Conservation (phyloP, 371 early-diverging fungal genomes). For the Mycotypha africana region DNA sequence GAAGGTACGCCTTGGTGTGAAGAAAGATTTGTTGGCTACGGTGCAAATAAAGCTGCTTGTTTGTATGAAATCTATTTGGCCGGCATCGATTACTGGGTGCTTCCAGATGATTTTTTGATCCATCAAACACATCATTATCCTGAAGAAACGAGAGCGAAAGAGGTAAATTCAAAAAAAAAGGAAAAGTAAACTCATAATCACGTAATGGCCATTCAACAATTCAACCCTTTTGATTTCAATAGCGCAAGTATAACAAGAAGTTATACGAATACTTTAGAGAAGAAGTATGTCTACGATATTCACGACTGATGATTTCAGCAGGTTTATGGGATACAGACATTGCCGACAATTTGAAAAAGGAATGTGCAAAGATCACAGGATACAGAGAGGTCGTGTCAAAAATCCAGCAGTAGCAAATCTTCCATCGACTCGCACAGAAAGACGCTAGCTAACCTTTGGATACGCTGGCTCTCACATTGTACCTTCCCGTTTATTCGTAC, state of each 20-base stretch:
- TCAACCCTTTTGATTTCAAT: not conserved
- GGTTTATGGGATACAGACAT: constrained; percentile 13
- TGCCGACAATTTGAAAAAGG: constrained; percentile 14
- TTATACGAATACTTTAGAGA: constrained; percentile 62
- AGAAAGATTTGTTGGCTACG: constrained; percentile 65
- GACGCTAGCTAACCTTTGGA: too few species aligned
- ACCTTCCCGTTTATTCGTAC: too few species aligned
- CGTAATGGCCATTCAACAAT: too few species aligned
- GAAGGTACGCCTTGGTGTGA: constrained; percentile 65
- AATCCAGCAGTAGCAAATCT: constrained; percentile 9
- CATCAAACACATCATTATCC: constrained; percentile 66
- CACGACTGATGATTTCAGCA: constrained; percentile 17
- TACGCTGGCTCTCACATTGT: too few species aligned
- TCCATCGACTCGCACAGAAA: too few species aligned
- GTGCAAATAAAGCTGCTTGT: constrained; percentile 68
- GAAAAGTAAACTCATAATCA: too few species aligned
- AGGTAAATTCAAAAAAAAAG: constrained; percentile 29
- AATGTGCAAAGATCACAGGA: constrained; percentile 17
- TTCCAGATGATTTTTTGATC: constrained; percentile 59
- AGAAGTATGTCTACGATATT: constrained; percentile 46
- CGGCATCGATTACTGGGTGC: constrained; percentile 59
- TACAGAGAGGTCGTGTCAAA: constrained; percentile 24
- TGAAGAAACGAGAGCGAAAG: constrained; percentile 54
- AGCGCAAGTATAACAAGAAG: constrained; percentile 63
- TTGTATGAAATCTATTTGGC: constrained; percentile 62